Evolutionary conservation across 192 early-diverging fungal genomes (phyloP).

Genomic region (Gigaspora rosea): DNA sequence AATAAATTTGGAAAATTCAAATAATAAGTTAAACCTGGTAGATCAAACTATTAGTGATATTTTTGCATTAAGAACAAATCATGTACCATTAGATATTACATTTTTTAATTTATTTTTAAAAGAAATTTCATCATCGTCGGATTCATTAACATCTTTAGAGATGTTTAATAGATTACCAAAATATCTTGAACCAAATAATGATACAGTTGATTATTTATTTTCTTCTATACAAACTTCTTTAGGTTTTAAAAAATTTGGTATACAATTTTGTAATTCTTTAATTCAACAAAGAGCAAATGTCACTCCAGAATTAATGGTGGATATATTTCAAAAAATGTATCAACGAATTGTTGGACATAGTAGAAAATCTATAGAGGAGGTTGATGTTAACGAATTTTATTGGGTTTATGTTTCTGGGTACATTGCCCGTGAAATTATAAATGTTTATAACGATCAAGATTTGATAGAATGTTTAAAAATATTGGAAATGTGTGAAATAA

Average conservation of each 20-base stretch:
- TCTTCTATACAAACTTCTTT: background rate
- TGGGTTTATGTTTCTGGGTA: background rate
- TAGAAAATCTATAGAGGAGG: background rate
- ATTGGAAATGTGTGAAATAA: background rate
- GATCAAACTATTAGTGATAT: background rate
- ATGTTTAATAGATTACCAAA: slow-evolving; percentile 7
- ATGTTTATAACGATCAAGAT: background rate
- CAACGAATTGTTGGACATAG: background rate
- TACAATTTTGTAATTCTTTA: background rate
- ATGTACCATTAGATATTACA: slow-evolving; percentile 6
- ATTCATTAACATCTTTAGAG: background rate
- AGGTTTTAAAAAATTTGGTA: background rate
- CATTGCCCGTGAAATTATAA: background rate
- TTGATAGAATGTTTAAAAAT: background rate
- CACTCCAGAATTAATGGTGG: background rate
- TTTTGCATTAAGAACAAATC: background rate
- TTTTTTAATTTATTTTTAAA: slow-evolving; percentile 21
- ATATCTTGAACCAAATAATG: slow-evolving; percentile 10
- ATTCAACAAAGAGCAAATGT: background rate
- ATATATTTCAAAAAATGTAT: background rate
- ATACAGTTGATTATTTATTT: slow-evolving; percentile 23
- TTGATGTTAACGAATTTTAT: background rate
- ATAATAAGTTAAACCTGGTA: background rate
- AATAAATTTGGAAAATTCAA: background rate
- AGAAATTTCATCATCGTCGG: background rate